Base-by-base conservation (phyloP, 495 filamentous ascomycete genomes). In the Bacidia rubella region DNA sequence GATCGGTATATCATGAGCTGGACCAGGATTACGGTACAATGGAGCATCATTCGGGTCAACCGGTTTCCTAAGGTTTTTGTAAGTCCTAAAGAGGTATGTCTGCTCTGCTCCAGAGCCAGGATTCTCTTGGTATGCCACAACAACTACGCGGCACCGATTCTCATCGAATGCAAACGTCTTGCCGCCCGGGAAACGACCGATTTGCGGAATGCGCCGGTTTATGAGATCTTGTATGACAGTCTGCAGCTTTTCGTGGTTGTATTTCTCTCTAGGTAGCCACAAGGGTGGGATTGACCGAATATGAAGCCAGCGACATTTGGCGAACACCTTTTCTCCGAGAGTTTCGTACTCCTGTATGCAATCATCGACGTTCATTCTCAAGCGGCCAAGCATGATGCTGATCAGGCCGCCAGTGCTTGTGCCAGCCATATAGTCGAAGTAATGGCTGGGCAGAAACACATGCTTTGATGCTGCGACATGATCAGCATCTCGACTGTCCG, bases 341-440 rank as follows among this genome's bases (percentile, higher is more conserved):
- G 61, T 52, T 20, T 63, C 53, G 50, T 79, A 79, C 12, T 73
- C 68, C 12, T 65, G 59, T 35, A 77, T 64, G 48, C 69, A 75
- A 54, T 77, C 69, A 11, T 72, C 64, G 10, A 77, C 67, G 2
- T 65, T 70, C 73, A 79, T 77, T 25, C 69, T 64, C 11, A 78
- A 59, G 12, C 76, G 62, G 1, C 74, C 74, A 10, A 79, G 66
- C 65, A 78, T 70, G 22, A 77, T 76, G 1, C 71, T 68, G 51
- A 79, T 77, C 1, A 79, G 61, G 19, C 57, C 52, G 21, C 58
- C 57, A 2, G 56, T 63, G 43, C 54, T 60, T 7, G 62, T 62
- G 2, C 63, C 63, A 1, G 59, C 59, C 11, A 65, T 55, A 21
- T 60, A 56, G 44, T 65, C 63, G 29, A 63, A 65, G 51, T 62